These are phyloP conservation scores for Colletotrichum sp. DNA, from an alignment of 2,329 filamentous ascomycete genomes.

Conservation along the genomic window DNA sequence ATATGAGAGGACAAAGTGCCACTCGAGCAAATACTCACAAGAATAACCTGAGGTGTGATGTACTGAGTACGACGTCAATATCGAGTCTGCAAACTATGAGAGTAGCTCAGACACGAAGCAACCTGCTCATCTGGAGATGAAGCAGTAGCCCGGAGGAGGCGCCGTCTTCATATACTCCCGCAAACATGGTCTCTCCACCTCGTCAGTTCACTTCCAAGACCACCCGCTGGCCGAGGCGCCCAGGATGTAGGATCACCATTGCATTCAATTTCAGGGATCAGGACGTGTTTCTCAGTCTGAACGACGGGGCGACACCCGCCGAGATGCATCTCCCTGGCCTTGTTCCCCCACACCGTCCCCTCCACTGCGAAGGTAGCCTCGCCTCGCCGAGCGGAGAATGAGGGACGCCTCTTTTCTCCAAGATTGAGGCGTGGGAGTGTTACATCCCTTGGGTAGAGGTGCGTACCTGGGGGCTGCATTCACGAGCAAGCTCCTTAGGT, in stretches of 20 bases:
- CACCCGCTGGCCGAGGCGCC: neutral
- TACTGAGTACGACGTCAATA: neutral
- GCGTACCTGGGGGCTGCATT: neutral
- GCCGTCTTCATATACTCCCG: constrained; percentile 12
- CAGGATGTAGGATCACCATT: neutral
- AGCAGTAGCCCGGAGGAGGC: neutral
- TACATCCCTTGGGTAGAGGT: neutral
- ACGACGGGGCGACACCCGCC: constrained; percentile 23
- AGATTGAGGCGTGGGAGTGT: neutral
- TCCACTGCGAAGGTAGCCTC: neutral
- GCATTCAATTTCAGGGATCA: neutral
- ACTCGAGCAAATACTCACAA: neutral
- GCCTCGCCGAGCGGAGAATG: neutral
- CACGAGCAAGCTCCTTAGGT: neutral
- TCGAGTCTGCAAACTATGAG: neutral
- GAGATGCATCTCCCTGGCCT: constrained; percentile 25
- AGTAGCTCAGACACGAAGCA: neutral
- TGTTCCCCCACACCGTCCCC: neutral
- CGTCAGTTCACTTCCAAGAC: neutral
- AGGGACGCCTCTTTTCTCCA: constrained; percentile 16
- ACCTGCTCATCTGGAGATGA: neutral
- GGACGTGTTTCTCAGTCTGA: constrained; percentile 4
- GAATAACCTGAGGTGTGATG: neutral
- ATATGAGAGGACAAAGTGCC: neutral
- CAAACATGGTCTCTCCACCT: neutral